Evolutionary conservation across 768 basidiomycete genomes (phyloP).

Genomic region (Russula vinacea): DNA sequence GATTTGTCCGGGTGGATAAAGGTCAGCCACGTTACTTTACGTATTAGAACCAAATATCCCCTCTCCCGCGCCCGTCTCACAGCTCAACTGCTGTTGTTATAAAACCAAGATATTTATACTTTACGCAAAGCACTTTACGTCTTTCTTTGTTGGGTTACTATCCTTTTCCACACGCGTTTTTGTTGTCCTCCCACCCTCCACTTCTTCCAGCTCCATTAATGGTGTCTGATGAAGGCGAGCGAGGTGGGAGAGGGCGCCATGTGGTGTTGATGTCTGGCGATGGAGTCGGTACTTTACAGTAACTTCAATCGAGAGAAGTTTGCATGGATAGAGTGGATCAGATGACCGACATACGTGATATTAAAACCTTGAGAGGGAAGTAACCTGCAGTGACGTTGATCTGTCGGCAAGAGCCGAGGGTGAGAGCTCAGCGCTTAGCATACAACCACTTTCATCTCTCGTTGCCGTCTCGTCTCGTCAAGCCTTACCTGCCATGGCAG

Average conservation of each 20-base stretch:
- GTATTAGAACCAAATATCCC: slow-evolving; percentile 27
- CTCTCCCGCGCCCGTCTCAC: slow-evolving; percentile 34
- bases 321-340: background rate
- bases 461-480: background rate
- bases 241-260: slow-evolving; percentile 71
- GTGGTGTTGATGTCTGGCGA: slow-evolving; percentile 37
- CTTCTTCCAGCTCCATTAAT: slow-evolving; percentile 41
- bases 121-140: slow-evolving; percentile 25
- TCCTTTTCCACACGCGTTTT: slow-evolving; percentile 34
- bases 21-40: slow-evolving; percentile 22
- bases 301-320: slow-evolving; percentile 11
- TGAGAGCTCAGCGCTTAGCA: background rate
- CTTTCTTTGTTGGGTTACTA: slow-evolving; percentile 24
- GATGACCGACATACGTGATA: background rate
- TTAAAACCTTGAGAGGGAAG: background rate
- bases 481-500: slow-evolving; percentile 51
- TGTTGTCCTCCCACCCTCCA: slow-evolving; percentile 70
- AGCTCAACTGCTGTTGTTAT: slow-evolving; percentile 25
- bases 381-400: background rate
- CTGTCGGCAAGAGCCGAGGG: slow-evolving; percentile 22
- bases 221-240: slow-evolving; percentile 51
- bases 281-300: slow-evolving; percentile 14
- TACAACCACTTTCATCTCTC: slow-evolving; percentile 8
- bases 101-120: slow-evolving; percentile 23
- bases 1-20: slow-evolving; percentile 5